Evolutionary conservation across 208 protist species (phyloP).

Genomic region (Wallacemonas sp.): DNA sequence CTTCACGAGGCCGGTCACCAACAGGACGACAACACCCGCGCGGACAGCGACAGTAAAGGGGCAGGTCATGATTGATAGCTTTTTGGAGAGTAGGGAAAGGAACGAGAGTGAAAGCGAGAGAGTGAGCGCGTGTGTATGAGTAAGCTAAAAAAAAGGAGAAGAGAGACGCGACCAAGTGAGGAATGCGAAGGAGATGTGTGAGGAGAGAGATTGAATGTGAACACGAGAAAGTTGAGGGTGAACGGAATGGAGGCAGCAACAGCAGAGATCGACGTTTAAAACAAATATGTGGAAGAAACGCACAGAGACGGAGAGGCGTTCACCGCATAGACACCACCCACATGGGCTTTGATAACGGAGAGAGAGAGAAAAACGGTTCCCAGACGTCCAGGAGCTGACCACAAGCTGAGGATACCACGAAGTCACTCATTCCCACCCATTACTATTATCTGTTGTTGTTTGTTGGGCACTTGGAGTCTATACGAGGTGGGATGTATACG

Average conservation of each 20-base stretch:
- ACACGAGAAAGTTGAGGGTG: background rate
- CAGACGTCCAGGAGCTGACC: too few species aligned
- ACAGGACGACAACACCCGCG: constrained; percentile 26
- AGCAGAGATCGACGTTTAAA: background rate
- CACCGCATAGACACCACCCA: too few species aligned
- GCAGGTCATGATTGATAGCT: constrained; percentile 27
- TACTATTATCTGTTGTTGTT: too few species aligned
- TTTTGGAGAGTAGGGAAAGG: background rate
- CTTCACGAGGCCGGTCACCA: constrained; percentile 36
- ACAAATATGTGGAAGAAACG: background rate
- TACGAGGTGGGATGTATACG: too few species aligned
- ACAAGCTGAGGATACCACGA: too few species aligned
- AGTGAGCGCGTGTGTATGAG: constrained; percentile 3
- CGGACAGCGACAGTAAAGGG: constrained; percentile 42
- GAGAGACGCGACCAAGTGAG: background rate
- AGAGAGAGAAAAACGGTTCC: too few species aligned
- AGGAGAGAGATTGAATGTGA: constrained; percentile 5
- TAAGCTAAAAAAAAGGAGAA: too few species aligned
- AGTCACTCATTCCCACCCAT: too few species aligned
- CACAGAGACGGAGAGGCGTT: too few species aligned
- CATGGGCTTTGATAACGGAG: too few species aligned
- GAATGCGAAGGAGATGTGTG: background rate
- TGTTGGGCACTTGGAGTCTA: too few species aligned
- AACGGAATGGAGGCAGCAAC: too few species aligned
- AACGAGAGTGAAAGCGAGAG: background rate